phyloP scores from a whole-genome alignment of 2,329 filamentous ascomycete genomes.

The Lachnellula occidentalis region DNA sequence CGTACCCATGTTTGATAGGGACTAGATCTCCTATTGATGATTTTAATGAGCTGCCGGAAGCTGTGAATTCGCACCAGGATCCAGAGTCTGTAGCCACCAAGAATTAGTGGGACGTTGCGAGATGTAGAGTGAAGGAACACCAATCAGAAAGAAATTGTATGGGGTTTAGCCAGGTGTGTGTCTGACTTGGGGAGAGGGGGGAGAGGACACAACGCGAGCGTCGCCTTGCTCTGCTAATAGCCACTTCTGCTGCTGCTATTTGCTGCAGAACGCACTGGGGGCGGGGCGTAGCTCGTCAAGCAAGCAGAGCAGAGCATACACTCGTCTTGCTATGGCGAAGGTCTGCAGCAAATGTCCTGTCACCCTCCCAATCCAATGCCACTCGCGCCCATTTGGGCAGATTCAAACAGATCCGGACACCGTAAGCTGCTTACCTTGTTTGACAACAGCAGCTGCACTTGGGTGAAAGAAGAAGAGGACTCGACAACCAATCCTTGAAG shows the following conservation, averaged over 20 bases:
- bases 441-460: neutral
- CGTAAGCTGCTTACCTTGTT: neutral
- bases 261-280: neutral
- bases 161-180: neutral
- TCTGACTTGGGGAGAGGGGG: neutral
- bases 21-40: constrained; percentile 5
- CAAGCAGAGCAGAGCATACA: too few species aligned
- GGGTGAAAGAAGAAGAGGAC: neutral
- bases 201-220: neutral
- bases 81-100: constrained; percentile 12
- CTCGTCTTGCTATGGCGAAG: too few species aligned
- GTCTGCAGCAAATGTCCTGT: too few species aligned
- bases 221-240: neutral
- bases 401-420: neutral
- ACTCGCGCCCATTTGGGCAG: neutral
- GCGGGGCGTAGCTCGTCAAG: too few species aligned
- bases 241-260: neutral
- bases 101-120: constrained; percentile 14
- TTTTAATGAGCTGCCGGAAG: constrained; percentile 13
- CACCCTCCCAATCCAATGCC: too few species aligned
- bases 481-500: neutral
- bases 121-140: neutral
- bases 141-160: neutral
- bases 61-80: constrained; percentile 12
- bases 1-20: constrained; percentile 14